Conservation (phyloP, 306 rosid genomes). For the Cucurbita pepo region DNA sequence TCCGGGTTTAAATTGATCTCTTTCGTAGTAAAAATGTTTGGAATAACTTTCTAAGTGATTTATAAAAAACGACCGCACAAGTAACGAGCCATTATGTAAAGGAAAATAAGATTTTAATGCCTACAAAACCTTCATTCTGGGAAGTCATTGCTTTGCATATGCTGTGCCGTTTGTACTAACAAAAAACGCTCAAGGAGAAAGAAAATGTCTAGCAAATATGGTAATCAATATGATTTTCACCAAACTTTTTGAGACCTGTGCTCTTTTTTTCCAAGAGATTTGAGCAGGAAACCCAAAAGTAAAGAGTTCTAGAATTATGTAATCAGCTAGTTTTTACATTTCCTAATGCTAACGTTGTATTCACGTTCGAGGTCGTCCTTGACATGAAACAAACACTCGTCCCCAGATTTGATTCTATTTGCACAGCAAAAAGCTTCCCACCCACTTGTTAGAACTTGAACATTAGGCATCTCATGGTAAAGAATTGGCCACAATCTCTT, state of each 20-base stretch:
- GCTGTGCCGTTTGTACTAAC: background rate
- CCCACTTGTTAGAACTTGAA: slow-evolving; percentile 20
- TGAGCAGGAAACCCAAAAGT: background rate
- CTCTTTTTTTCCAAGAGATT: background rate
- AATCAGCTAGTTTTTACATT: background rate
- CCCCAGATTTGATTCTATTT: slow-evolving; percentile 28
- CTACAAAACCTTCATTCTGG: background rate
- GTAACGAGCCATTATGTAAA: too few relatives aligned
- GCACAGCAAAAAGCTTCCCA: slow-evolving; percentile 34
- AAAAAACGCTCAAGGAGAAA: background rate
- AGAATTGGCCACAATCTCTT: slow-evolving; percentile 38
- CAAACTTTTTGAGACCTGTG: background rate
- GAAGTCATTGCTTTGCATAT: background rate
- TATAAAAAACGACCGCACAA: too few relatives aligned
- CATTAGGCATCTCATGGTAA: slow-evolving; percentile 14
- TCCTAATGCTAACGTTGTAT: slow-evolving; percentile 5
- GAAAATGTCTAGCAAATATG: too few relatives aligned
- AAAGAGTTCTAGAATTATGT: background rate
- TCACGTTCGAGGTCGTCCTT: slow-evolving; percentile 10
- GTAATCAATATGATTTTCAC: background rate
- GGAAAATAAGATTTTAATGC: background rate
- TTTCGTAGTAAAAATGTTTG: too few relatives aligned
- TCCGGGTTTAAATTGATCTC: background rate
- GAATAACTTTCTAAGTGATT: too few relatives aligned
- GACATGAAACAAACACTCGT: slow-evolving; percentile 22